phyloP scores from a whole-genome alignment of 495 filamentous ascomycete species.

The Xylaria longipes region DNA sequence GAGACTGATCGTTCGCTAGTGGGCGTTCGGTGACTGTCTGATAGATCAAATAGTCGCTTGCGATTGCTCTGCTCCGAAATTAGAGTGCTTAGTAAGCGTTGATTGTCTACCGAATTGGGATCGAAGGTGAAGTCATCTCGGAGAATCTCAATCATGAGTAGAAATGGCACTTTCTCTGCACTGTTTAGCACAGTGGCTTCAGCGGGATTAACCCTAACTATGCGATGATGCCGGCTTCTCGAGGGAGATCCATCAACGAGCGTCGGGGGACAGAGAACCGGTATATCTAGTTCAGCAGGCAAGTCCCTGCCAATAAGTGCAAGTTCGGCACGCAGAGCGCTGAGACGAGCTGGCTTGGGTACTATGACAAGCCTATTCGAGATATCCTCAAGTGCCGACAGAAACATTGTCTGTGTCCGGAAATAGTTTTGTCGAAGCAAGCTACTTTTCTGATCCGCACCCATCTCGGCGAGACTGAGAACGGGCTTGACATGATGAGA shows the following conservation, averaged over 20 bases:
- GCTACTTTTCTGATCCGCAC: slow-evolving; percentile 61
- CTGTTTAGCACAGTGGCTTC: slow-evolving; percentile 81
- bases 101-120: slow-evolving; percentile 68
- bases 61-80: slow-evolving; percentile 65
- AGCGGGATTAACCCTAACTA: slow-evolving; percentile 77
- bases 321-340: slow-evolving; percentile 75
- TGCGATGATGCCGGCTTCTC: slow-evolving; percentile 72
- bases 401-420: slow-evolving; percentile 72
- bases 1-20: slow-evolving; percentile 46
- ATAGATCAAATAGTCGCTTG: slow-evolving; percentile 73
- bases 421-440: slow-evolving; percentile 76
- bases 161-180: slow-evolving; percentile 77
- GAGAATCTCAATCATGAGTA: slow-evolving; percentile 78
- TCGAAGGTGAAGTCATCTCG: slow-evolving; percentile 78
- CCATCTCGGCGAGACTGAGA: slow-evolving; percentile 61
- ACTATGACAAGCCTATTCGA: slow-evolving; percentile 76
- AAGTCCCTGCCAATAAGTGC: slow-evolving; percentile 75
- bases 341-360: slow-evolving; percentile 75
- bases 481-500: slow-evolving; percentile 55
- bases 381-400: slow-evolving; percentile 75
- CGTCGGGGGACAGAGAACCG: slow-evolving; percentile 72
- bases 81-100: slow-evolving; percentile 64
- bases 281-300: slow-evolving; percentile 78
- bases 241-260: slow-evolving; percentile 67
- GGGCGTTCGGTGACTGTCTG: slow-evolving; percentile 53